Percentiles rank a stretch among this genome's conserved stretches.
Evolutionary conservation across 371 early-diverging fungal species (phyloP).

Genomic region (Haplosporangium sp.): DNA sequence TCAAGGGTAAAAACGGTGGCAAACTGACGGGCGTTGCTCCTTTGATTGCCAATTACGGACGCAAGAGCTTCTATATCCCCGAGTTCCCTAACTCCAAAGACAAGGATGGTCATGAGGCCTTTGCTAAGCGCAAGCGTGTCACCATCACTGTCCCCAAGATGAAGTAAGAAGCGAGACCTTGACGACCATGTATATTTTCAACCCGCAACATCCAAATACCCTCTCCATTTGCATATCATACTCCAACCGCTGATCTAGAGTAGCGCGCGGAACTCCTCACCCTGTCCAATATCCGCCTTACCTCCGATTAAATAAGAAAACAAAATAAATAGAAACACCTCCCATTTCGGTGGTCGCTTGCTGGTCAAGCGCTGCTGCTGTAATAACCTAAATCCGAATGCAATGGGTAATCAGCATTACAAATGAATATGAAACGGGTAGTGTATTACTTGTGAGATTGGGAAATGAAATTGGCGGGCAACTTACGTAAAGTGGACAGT

Average conservation of each 20-base stretch:
- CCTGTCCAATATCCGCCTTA: background rate
- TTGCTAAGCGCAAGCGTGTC: constrained; percentile 14
- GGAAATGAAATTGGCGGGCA: too few species aligned
- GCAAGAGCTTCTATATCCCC: constrained; percentile 9
- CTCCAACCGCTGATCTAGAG: background rate
- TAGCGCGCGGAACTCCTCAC: background rate
- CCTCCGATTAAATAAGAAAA: too few species aligned
- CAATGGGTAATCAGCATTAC: too few species aligned
- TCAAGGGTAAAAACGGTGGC: constrained; percentile 57
- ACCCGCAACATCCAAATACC: background rate
- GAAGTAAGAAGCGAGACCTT: background rate
- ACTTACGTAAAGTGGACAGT: too few species aligned
- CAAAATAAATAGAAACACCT: too few species aligned
- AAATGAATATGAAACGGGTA: too few species aligned
- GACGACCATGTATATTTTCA: too few species aligned
- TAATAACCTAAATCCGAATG: too few species aligned
- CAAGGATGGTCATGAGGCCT: constrained; percentile 10
- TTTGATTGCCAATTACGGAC: constrained; percentile 30
- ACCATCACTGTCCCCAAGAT: constrained; percentile 14
- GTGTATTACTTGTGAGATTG: too few species aligned
- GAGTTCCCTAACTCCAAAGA: constrained; percentile 27
- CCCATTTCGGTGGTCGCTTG: too few species aligned
- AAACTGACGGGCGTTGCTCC: constrained; percentile 21
- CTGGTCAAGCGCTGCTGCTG: too few species aligned
- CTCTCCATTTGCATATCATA: background rate